Conservation (phyloP, 2,329 filamentous ascomycete genomes). For the Aureobasidium mangrovei region DNA sequence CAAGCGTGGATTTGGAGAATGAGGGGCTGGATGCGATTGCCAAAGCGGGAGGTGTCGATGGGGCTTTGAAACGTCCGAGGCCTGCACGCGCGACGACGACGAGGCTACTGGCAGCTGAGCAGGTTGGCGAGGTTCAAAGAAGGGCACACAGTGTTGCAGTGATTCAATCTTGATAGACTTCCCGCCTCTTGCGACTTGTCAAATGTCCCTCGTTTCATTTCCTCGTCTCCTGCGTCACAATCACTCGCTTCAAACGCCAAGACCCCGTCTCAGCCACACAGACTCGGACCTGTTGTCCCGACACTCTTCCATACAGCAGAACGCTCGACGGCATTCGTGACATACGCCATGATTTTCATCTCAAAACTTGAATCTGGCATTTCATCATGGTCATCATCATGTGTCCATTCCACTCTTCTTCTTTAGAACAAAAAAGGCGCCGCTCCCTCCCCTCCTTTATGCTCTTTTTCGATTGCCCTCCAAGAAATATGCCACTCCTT, state of each 20-base stretch:
- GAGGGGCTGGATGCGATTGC: conserved; percentile 11
- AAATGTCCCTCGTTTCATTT: too few relatives aligned
- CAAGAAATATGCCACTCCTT: conserved; percentile 1
- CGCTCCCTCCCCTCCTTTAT: not conserved
- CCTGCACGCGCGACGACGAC: not conserved
- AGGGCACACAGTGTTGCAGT: too few relatives aligned
- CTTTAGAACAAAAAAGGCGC: not conserved
- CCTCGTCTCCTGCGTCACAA: too few relatives aligned
- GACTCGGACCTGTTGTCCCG: too few relatives aligned
- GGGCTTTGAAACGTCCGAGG: not conserved
- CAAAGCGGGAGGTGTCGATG: not conserved
- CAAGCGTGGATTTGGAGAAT: not conserved
- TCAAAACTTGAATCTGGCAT: conserved; percentile 7
- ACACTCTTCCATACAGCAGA: too few relatives aligned
- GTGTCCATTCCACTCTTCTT: conserved; percentile 6
- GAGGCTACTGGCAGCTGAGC: not conserved
- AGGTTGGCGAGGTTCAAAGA: not conserved
- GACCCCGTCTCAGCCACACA: too few relatives aligned
- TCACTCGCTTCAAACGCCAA: too few relatives aligned
- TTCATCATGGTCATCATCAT: conserved; percentile 10
- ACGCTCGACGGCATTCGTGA: too few relatives aligned
- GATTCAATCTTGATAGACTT: too few relatives aligned
- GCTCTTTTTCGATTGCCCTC: conserved; percentile 3
- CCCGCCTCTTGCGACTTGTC: too few relatives aligned
- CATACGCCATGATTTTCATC: too few relatives aligned